Evolutionary conservation across 2,329 filamentous ascomycete species (phyloP).

Genomic region (Verticillium albo-atrum): DNA sequence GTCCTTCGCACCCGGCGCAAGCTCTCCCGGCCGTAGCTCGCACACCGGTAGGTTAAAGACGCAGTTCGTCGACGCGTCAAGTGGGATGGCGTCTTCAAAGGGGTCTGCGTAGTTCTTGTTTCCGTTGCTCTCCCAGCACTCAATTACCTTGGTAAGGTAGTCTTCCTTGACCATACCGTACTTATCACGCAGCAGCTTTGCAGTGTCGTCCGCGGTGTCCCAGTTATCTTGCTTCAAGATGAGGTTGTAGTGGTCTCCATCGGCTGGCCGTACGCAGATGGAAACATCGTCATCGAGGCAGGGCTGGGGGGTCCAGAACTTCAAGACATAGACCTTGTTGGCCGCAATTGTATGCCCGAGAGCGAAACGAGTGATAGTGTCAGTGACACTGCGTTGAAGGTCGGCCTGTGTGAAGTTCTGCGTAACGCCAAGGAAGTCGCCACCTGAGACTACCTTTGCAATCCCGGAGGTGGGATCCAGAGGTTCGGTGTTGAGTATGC

Average conservation of each 20-base stretch:
- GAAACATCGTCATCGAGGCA: conserved; percentile 2
- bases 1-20: no score
- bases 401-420: conserved; percentile 11
- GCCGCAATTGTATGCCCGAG: conserved; percentile 8
- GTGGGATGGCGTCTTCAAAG: background rate
- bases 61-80: conserved; percentile 1
- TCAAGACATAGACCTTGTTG: conserved; percentile 5
- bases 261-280: background rate
- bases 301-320: conserved; percentile 1
- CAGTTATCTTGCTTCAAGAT: conserved; percentile 4
- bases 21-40: background rate
- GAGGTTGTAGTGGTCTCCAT: background rate
- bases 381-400: conserved; percentile 4
- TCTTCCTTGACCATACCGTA: conserved; percentile 7
- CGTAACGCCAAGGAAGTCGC: conserved; percentile 8
- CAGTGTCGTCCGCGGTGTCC: conserved; percentile 2
- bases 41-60: conserved; percentile 1
- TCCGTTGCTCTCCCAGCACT: background rate
- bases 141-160: background rate
- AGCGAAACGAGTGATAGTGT: conserved; percentile 5
- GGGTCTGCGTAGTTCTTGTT: background rate
- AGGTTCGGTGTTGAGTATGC: conserved; percentile 8
- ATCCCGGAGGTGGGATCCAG: conserved; percentile 5
- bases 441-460: conserved; percentile 1
- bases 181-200: conserved; percentile 7